These are phyloP conservation scores for Boletus rufocinnamomeus DNA, from an alignment of 768 basidiomycete genomes.

Conservation along the genomic window DNA sequence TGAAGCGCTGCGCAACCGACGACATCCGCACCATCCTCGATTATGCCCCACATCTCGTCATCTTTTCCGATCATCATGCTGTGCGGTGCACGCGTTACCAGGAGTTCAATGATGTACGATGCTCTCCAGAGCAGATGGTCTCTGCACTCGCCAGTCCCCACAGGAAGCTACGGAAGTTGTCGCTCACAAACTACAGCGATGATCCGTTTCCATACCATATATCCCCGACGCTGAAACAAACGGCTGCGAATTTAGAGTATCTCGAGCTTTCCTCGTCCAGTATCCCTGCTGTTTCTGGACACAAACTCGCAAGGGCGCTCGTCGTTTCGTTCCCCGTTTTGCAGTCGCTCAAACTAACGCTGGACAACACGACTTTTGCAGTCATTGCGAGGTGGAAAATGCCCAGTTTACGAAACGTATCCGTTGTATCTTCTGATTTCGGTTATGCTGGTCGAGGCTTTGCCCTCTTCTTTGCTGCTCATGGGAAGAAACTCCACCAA, in stretches of 20 bases:
- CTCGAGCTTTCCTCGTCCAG: constrained; percentile 66
- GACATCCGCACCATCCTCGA: constrained; percentile 72
- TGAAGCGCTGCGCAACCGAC: constrained; percentile 64
- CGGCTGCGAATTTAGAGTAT: constrained; percentile 59
- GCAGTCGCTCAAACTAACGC: constrained; percentile 66
- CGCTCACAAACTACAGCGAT: constrained; percentile 76
- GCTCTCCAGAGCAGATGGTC: constrained; percentile 59
- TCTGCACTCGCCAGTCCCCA: constrained; percentile 57
- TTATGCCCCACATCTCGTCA: constrained; percentile 56
- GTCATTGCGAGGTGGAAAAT: constrained; percentile 68
- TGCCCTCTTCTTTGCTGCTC: constrained; percentile 61
- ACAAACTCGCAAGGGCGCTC: constrained; percentile 21
- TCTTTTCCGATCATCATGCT: constrained; percentile 65
- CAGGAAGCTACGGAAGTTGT: constrained; percentile 55
- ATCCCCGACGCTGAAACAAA: constrained; percentile 52
- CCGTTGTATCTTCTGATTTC: constrained; percentile 71
- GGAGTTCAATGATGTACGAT: constrained; percentile 44
- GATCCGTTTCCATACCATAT: constrained; percentile 56
- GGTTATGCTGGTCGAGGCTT: constrained; percentile 69
- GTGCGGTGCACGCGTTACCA: constrained; percentile 57
- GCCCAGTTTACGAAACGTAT: constrained; percentile 62
- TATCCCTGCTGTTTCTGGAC: constrained; percentile 42
- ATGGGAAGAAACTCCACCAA: constrained; percentile 61
- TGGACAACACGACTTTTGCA: constrained; percentile 71
- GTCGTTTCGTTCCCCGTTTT: constrained; percentile 56